Conservation (phyloP, 345 rosid genomes). For the Fremontodendron californicum region DNA sequence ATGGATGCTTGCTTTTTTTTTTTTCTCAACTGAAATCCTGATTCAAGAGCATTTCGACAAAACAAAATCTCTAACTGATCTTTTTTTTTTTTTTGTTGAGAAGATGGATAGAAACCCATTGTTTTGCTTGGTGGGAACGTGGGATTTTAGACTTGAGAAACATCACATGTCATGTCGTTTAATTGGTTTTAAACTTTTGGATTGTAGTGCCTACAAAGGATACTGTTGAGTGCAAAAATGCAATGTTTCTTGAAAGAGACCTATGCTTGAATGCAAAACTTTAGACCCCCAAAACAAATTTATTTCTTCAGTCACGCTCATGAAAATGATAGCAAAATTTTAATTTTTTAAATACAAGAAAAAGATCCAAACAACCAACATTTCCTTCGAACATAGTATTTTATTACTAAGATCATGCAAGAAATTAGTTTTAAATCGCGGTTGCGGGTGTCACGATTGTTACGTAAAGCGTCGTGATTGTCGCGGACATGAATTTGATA, state of each 20-base stretch:
- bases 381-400: neutral
- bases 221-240: neutral
- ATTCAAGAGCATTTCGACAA: neutral
- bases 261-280: neutral
- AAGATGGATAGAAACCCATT: constrained; percentile 6
- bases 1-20: neutral
- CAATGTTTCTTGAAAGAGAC: constrained; percentile 9
- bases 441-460: no score
- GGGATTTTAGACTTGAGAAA: neutral
- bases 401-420: neutral
- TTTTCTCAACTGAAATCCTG: neutral
- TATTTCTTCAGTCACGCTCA: constrained; percentile 3
- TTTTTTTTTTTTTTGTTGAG: neutral
- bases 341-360: neutral
- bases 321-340: neutral
- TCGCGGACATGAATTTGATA: no score
- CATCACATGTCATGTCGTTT: constrained; percentile 14
- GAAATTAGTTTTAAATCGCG: no score
- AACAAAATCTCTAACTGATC: neutral
- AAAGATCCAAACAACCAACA: neutral
- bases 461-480: no score
- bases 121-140: constrained; percentile 8
- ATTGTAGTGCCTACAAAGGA: neutral
- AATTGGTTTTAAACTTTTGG: constrained; percentile 8
- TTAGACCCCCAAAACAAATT: neutral